Evolutionary conservation across 768 basidiomycete species (phyloP), one percentile per base, ranked within the genome.

Genomic region (Crucibulum laeve): DNA sequence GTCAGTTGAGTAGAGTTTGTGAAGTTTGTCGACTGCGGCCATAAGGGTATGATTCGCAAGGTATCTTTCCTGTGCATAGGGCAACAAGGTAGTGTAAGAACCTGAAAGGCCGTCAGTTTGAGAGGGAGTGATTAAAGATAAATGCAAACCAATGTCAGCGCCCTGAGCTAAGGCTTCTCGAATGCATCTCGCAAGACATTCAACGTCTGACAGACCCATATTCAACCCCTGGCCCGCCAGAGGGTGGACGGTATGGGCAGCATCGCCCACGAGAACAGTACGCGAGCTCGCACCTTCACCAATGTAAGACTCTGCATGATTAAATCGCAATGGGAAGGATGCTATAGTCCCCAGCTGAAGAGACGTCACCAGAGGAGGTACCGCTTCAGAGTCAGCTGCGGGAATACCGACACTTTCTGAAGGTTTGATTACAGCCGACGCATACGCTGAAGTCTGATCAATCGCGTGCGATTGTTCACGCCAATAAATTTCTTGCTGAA

Each of bases 141-240:
- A 25, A 25, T 35, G 17, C 21, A 17, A 25, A 82, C 95, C 96
- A 37, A 97, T 73, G 59, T 99, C 96, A 2, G 82, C 81, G 4
- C 95, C 95, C 1, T 70, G 61, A 10, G 55, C 51, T 15, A 87
- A 49, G 0, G 84, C 74, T 4, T 66, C 55, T 24, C 80, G 64
- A 26, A 97, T 79, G 51, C 80, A 80, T 37, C 73, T 70, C 1
- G 81, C 69, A 11, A 99, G 76, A 44, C 76, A 75, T 55, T 84
- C 76, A 2, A 85, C 90, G 59, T 99, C 95, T 1, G 72, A 84
- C 22, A 99, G 69, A n/a, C 95, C 96, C 57, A 95, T 68, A 61
- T 99, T 98, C 32, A 98, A 71, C 0, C 95, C 96, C 60, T 98
- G 95, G 2, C 96, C 96, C 0, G 94, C 95, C 21, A 98, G 78